Conservation (phyloP, 805 yeast genomes). For the Zygosaccharomyces pseudorouxii region DNA sequence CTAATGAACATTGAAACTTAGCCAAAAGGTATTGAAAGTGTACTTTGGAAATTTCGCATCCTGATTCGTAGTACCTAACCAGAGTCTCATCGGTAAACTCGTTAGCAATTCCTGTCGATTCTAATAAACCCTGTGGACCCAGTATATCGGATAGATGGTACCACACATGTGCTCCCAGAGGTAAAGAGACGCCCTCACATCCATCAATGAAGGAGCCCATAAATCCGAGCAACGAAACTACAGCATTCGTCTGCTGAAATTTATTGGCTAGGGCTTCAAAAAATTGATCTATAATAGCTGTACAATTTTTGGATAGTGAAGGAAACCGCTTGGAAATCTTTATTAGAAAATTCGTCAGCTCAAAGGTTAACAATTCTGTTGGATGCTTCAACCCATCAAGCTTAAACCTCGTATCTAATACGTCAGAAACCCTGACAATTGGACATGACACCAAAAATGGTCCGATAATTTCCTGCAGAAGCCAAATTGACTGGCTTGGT, state of each 20-base stretch:
- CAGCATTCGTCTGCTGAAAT: constrained; percentile 15
- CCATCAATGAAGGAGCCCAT: constrained; percentile 32
- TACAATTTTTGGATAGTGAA: constrained; percentile 19
- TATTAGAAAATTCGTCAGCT: constrained; percentile 34
- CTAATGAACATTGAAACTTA: constrained; percentile 28
- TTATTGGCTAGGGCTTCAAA: constrained; percentile 17
- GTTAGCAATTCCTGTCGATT: constrained; percentile 12
- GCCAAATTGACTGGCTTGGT: constrained; percentile 36
- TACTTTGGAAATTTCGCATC: constrained; percentile 28
- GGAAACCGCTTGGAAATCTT: constrained; percentile 29
- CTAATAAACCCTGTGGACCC: constrained; percentile 16
- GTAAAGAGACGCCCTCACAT: constrained; percentile 13
- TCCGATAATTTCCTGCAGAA: constrained; percentile 40
- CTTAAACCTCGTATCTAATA: constrained; percentile 33
- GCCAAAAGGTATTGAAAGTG: constrained; percentile 23
- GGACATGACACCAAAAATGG: constrained; percentile 50
- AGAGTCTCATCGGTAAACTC: constrained; percentile 27
- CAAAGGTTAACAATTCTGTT: constrained; percentile 38
- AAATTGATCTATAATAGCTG: constrained; percentile 25
- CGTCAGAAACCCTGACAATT: constrained; percentile 43
- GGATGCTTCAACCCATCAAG: constrained; percentile 36
- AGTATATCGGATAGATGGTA: constrained; percentile 13
- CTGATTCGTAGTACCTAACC: constrained; percentile 30
- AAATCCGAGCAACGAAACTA: constrained; percentile 39
- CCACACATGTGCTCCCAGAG: constrained; percentile 12